Percentiles rank a stretch among this genome's conserved stretches.
phyloP scores from a whole-genome alignment of 805 yeast genomes.

The Candida takata region DNA sequence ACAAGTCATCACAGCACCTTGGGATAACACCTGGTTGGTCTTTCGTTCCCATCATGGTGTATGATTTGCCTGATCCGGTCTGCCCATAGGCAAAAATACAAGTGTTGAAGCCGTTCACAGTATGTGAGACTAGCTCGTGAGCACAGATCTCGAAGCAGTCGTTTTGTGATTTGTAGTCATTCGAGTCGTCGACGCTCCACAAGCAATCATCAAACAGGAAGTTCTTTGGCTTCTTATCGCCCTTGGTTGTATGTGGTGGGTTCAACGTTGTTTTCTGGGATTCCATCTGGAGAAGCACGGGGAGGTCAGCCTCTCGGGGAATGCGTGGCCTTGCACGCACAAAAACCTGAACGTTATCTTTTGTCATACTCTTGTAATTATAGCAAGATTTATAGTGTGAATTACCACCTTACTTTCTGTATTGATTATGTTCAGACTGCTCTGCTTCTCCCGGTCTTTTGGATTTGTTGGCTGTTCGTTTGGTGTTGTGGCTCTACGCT shows the following conservation, averaged over 20 bases:
- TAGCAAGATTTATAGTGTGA: too few species aligned
- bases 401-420: too few species aligned
- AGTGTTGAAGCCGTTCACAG: conserved; percentile 64
- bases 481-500: not conserved
- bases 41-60: conserved; percentile 65
- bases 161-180: conserved; percentile 38
- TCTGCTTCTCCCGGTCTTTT: too few species aligned
- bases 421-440: too few species aligned
- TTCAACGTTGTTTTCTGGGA: conserved; percentile 9
- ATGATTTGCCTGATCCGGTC: conserved; percentile 80
- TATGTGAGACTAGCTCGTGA: conserved; percentile 50
- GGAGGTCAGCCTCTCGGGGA: conserved; percentile 13
- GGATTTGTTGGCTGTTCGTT: not conserved
- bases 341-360: conserved; percentile 37
- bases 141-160: conserved; percentile 51
- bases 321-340: conserved; percentile 46
- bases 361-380: too few species aligned
- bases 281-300: conserved; percentile 17
- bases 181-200: conserved; percentile 34
- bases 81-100: conserved; percentile 78
- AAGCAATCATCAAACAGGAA: conserved; percentile 49
- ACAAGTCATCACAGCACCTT: conserved; percentile 44
- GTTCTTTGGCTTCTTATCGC: conserved; percentile 18
- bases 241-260: conserved; percentile 8
- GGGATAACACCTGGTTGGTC: conserved; percentile 67